phyloP scores from a whole-genome alignment of 2,329 filamentous ascomycete genomes.

The Pseudogymnoascus sp. region DNA sequence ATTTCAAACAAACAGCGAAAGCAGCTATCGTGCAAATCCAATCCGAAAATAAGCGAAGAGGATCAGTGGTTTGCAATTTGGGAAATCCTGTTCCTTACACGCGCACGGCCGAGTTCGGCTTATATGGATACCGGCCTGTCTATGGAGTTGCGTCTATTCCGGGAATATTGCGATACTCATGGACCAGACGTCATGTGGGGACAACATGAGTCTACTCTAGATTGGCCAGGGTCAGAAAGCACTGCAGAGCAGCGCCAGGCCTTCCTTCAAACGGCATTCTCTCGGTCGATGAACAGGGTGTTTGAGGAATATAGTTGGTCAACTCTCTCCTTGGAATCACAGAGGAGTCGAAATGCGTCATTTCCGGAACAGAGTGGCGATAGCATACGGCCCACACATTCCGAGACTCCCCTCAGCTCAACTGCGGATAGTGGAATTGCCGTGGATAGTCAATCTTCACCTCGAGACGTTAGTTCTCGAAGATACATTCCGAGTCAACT shows the following conservation, averaged over 20 bases:
- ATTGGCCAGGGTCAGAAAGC: neutral
- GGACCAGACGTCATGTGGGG: neutral
- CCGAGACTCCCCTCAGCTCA: conserved; percentile 2
- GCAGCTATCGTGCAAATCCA: conserved; percentile 11
- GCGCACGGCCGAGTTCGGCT: conserved; percentile 5
- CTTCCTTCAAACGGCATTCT: neutral
- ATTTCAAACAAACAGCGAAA: conserved; percentile 8
- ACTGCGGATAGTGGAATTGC: conserved; percentile 11
- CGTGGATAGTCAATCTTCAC: conserved; percentile 8
- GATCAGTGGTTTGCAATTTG: conserved; percentile 16
- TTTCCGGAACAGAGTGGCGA: neutral
- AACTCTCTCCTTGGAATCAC: neutral
- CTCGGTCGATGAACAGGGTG: neutral
- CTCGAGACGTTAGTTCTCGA: neutral
- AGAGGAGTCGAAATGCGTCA: neutral
- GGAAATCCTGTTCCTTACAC: conserved; percentile 11
- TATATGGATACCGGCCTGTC: conserved; percentile 9
- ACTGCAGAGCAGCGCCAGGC: conserved; percentile 2
- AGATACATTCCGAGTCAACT: neutral
- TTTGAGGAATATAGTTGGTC: neutral
- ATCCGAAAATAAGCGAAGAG: conserved; percentile 1
- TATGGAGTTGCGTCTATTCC: conserved; percentile 3
- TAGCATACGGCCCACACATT: neutral
- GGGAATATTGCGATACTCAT: conserved; percentile 10
- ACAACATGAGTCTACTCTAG: neutral